phyloP scores from a whole-genome alignment of 1,284 basidiomycete species.

The Sporisorium reilianum region DNA sequence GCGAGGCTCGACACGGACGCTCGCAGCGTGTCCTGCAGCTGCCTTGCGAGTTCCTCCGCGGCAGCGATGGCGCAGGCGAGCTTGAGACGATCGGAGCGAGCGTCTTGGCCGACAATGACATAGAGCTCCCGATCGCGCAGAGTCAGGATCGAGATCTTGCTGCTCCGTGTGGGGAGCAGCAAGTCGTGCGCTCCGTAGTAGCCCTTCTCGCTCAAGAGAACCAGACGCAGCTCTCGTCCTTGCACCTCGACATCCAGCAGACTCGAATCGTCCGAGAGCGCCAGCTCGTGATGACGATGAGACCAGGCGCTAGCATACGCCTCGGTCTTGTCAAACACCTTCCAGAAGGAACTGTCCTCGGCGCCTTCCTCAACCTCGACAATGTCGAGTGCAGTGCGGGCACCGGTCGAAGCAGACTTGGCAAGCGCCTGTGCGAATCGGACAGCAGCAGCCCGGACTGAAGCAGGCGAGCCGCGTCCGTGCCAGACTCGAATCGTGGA shows the following conservation, averaged over 20 bases:
- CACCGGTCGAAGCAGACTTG: conserved; percentile 25
- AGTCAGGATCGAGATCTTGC: conserved; percentile 52
- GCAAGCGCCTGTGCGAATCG: conserved; percentile 50
- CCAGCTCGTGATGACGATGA: conserved; percentile 27
- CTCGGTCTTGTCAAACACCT: conserved; percentile 46
- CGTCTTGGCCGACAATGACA: conserved; percentile 56
- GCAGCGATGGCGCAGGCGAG: conserved; percentile 42
- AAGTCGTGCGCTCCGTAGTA: conserved; percentile 43
- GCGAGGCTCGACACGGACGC: conserved; percentile 1
- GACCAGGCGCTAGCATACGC: conserved; percentile 52
- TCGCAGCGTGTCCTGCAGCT: conserved; percentile 23
- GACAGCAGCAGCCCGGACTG: conserved; percentile 49
- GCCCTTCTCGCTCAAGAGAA: conserved; percentile 15
- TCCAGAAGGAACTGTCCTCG: conserved; percentile 56
- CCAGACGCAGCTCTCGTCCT: conserved; percentile 18
- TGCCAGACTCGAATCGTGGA: conserved; percentile 62
- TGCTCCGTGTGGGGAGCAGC: conserved; percentile 27
- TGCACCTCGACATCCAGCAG: conserved; percentile 38
- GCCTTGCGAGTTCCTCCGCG: conserved; percentile 40
- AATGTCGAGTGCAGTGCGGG: conserved; percentile 24
- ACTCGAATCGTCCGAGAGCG: conserved; percentile 18
- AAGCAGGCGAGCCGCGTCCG: conserved; percentile 45
- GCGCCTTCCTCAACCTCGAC: conserved; percentile 59
- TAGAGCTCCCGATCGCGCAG: conserved; percentile 50
- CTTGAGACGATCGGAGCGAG: conserved; percentile 36